phyloP scores from a whole-genome alignment of 495 filamentous ascomycete species.

The Penicillium soppii region DNA sequence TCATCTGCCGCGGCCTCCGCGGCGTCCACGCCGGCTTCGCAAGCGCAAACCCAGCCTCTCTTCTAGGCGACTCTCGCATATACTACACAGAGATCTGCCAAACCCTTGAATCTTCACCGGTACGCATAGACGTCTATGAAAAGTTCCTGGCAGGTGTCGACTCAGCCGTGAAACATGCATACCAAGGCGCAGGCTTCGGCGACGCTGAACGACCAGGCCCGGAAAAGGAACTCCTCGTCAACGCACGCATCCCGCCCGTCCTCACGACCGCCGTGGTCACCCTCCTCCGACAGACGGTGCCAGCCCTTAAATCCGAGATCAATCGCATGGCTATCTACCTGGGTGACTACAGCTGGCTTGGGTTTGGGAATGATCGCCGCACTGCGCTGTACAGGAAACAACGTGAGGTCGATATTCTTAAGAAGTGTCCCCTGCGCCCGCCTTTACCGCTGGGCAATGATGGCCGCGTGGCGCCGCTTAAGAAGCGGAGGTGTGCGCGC shows the following conservation, averaged over 20 bases:
- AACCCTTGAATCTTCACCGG: slow-evolving; percentile 39
- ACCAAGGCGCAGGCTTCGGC: slow-evolving; percentile 45
- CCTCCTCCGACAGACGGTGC: slow-evolving; percentile 42
- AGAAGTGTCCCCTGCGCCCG: slow-evolving; percentile 37
- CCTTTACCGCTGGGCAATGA: slow-evolving; percentile 7
- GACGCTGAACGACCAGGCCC: slow-evolving; percentile 46
- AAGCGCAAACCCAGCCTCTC: slow-evolving; percentile 22
- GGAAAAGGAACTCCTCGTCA: slow-evolving; percentile 50
- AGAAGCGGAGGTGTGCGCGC: slow-evolving; percentile 38
- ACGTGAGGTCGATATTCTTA: slow-evolving; percentile 45
- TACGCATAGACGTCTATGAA: slow-evolving; percentile 48
- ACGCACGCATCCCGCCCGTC: slow-evolving; percentile 43
- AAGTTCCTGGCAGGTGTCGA: slow-evolving; percentile 49
- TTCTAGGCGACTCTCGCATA: slow-evolving; percentile 36
- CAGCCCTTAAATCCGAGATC: slow-evolving; percentile 40
- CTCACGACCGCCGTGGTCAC: slow-evolving; percentile 42
- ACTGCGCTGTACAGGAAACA: slow-evolving; percentile 36
- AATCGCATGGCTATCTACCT: slow-evolving; percentile 50
- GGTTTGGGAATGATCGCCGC: slow-evolving; percentile 40
- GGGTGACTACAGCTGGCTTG: slow-evolving; percentile 51
- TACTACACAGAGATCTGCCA: slow-evolving; percentile 45
- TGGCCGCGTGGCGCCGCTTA: slow-evolving; percentile 8
- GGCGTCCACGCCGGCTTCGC: slow-evolving; percentile 38
- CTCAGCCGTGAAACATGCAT: slow-evolving; percentile 45
- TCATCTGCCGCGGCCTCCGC: slow-evolving; percentile 63